Evolutionary conservation across 2,329 filamentous ascomycete genomes (phyloP), one percentile per base, ranked within the genome.

Genomic region (Phaeoacremonium minimum): DNA sequence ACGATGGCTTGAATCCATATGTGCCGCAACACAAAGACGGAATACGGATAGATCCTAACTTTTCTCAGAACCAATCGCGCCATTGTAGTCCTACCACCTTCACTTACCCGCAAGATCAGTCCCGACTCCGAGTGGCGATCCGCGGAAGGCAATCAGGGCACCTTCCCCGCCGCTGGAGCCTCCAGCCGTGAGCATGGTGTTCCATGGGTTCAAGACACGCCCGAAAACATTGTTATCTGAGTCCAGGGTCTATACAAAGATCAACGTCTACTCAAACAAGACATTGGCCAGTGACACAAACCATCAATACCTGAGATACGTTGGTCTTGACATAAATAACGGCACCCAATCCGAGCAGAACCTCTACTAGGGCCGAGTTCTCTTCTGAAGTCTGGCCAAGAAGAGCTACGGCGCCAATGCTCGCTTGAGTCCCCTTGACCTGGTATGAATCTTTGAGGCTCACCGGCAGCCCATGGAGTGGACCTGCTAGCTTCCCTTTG

Each of bases 241-340:
- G 28, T 44, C 41, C n/a, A 36, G 38, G 9, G 41, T 39, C 40
- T 42, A 29, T n/a, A n/a, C n/a, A n/a, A n/a, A n/a, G 26, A 4
- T 7, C 8, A 26, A 2, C 2, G 22, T 20, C 4, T 16, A 4
- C 14, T 3, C 16, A 18, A 4, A 9, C 5, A 16, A 8, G n/a
- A n/a, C n/a, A n/a, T n/a, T n/a, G n/a, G n/a, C n/a, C n/a, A n/a
- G n/a, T n/a, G n/a, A n/a, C n/a, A n/a, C n/a, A n/a, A 9, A 38
- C 37, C 44, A 46, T 46, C 13, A 46, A 38, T 0, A 42, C 39
- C 39, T 47, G 45, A 3, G 45, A 42, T 6, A 44, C 33, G 16
- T 42, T 41, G 4, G 45, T 46, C 32, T 47, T 47, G 38, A 40
- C 43, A 17, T 42, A 46, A 13, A 46, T 28, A 5, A 47, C 41